These are phyloP conservation scores for Phanerochaete sordida DNA, from an alignment of 768 basidiomycete genomes.

Conservation along the genomic window DNA sequence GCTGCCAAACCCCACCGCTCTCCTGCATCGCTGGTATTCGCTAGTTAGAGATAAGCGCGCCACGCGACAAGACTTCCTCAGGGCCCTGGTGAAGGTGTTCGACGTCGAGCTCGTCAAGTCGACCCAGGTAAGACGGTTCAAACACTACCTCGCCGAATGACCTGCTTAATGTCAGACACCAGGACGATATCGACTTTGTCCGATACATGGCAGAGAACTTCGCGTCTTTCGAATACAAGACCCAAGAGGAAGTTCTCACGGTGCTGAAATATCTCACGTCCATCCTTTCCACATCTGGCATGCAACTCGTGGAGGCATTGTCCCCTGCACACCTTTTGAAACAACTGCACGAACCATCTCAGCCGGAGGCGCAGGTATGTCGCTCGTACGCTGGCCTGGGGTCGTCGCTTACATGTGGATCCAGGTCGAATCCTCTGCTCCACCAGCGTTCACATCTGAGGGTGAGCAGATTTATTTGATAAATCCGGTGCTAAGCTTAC, in stretches of 20 bases:
- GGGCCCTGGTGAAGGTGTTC: constrained; percentile 77
- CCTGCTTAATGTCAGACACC: not conserved
- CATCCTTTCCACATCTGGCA: constrained; percentile 74
- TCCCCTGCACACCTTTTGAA: constrained; percentile 69
- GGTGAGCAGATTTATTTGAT: not conserved
- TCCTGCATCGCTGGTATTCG: constrained; percentile 88
- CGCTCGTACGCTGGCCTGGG: too few species aligned
- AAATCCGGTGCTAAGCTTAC: not conserved
- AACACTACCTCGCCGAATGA: constrained; percentile 29
- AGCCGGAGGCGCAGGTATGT: not conserved
- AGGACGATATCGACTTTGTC: constrained; percentile 83
- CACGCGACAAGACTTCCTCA: constrained; percentile 83
- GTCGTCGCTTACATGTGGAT: not conserved
- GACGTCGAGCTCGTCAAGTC: constrained; percentile 63
- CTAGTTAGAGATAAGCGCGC: constrained; percentile 89
- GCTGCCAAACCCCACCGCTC: constrained; percentile 61
- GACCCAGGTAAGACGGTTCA: constrained; percentile 59
- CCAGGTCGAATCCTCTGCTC: not conserved
- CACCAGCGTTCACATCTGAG: not conserved
- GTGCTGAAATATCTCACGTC: constrained; percentile 78
- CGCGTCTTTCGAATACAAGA: constrained; percentile 89
- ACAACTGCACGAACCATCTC: constrained; percentile 43
- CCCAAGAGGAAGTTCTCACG: constrained; percentile 86
- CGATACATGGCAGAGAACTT: constrained; percentile 97
- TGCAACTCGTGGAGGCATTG: constrained; percentile 72